Evolutionary conservation across 2,329 filamentous ascomycete genomes (phyloP).

Genomic region (Trichoderma lentiforme): DNA sequence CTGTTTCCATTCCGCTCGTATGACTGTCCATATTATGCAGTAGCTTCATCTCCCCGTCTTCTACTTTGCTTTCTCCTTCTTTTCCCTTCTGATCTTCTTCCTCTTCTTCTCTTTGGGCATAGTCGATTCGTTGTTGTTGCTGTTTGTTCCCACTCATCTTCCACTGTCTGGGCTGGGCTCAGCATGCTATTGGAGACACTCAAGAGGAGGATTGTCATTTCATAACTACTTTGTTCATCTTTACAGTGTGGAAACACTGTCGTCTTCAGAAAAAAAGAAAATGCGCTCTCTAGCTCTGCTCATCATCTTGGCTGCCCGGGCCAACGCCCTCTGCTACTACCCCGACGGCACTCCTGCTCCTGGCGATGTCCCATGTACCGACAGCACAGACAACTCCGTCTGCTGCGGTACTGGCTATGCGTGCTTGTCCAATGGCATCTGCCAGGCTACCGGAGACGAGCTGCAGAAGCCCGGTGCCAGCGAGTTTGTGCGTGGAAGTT

Average conservation of each 20-base stretch:
- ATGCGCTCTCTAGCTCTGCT: background rate
- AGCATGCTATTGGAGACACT: background rate
- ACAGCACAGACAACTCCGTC: constrained; percentile 26
- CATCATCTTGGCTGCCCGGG: background rate
- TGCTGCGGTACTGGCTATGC: constrained; percentile 38
- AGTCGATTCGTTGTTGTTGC: background rate
- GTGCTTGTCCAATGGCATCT: constrained; percentile 35
- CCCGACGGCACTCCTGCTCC: constrained; percentile 30
- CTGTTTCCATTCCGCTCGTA: background rate
- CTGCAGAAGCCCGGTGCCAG: constrained; percentile 23
- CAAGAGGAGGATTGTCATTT: background rate
- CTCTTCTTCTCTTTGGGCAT: background rate
- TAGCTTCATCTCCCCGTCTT: background rate
- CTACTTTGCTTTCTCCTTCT: background rate
- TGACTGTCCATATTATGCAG: background rate
- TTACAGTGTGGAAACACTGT: background rate
- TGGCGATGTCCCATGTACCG: constrained; percentile 32
- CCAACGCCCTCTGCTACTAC: constrained; percentile 28
- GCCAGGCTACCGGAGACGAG: constrained; percentile 28
- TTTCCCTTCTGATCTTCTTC: background rate
- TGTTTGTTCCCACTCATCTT: background rate
- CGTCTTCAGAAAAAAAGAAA: background rate
- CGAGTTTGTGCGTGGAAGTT: constrained; percentile 32
- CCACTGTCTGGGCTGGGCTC: background rate
- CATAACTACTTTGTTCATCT: background rate